Evolutionary conservation across 2,329 filamentous ascomycete genomes (phyloP).

Genomic region (Aschersonia sp.): DNA sequence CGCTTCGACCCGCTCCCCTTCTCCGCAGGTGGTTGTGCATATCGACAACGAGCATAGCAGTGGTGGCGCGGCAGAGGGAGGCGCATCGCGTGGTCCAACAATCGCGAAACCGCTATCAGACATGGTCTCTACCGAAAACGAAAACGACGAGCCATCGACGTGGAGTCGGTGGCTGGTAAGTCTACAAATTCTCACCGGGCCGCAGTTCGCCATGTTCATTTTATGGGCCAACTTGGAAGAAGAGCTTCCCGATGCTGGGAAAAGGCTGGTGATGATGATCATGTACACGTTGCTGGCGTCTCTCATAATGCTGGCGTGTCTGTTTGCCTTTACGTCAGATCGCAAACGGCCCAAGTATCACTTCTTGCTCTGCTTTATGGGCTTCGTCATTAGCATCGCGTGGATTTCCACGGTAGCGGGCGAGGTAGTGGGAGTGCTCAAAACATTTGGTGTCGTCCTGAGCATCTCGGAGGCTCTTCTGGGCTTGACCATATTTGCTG

Average conservation of each 20-base stretch:
- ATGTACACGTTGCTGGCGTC: constrained; percentile 57
- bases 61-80: not conserved
- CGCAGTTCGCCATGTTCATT: constrained; percentile 66
- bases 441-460: constrained; percentile 81
- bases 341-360: constrained; percentile 58
- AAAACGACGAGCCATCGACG: constrained; percentile 30
- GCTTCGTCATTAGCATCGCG: constrained; percentile 80
- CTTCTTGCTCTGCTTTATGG: constrained; percentile 69
- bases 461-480: constrained; percentile 91
- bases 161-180: constrained; percentile 91
- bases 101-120: constrained; percentile 17
- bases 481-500: constrained; percentile 88
- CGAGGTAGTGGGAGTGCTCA: constrained; percentile 89
- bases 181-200: constrained; percentile 75
- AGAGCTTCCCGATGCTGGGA: constrained; percentile 37
- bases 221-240: constrained; percentile 55
- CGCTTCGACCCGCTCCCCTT: constrained; percentile 2
- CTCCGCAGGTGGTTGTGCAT: constrained; percentile 3
- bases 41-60: constrained; percentile 9
- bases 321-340: constrained; percentile 56
- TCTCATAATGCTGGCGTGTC: constrained; percentile 45
- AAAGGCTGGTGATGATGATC: constrained; percentile 39
- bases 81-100: not conserved
- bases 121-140: constrained; percentile 15
- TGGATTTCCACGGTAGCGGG: constrained; percentile 96